Conservation (phyloP, 805 yeast species). For the Aciculoconidium aculeatum region DNA sequence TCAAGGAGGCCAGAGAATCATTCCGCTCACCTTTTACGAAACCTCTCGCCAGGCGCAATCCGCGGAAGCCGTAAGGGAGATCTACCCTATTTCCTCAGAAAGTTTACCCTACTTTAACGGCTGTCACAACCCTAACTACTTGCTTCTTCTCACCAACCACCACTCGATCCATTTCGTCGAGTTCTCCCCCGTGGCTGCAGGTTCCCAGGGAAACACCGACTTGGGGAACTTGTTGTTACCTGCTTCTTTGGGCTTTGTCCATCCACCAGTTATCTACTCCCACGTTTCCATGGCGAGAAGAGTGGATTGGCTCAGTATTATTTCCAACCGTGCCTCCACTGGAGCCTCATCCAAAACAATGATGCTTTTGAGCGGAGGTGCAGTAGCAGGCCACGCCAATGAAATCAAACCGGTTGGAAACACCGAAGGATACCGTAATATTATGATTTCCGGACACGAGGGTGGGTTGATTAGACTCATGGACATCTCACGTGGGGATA, state of each 20-base stretch:
- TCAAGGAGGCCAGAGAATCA: conserved; percentile 35
- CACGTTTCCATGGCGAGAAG: conserved; percentile 48
- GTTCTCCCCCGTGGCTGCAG: conserved; percentile 35
- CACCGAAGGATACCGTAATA: conserved; percentile 37
- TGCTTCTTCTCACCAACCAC: conserved; percentile 52
- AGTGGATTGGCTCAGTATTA: conserved; percentile 75
- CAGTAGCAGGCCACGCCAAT: conserved; percentile 42
- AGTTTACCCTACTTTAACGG: conserved; percentile 75
- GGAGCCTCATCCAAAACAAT: conserved; percentile 38
- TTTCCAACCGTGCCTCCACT: conserved; percentile 29
- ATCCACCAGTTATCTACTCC: conserved; percentile 61
- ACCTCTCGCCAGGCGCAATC: conserved; percentile 10
- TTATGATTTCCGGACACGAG: conserved; percentile 79
- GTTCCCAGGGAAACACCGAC: conserved; percentile 15
- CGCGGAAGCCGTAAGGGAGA: conserved; percentile 20
- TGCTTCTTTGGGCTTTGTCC: conserved; percentile 70
- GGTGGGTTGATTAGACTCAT: conserved; percentile 79
- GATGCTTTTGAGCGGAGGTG: conserved; percentile 72
- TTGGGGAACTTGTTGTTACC: conserved; percentile 54
- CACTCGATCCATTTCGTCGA: conserved; percentile 62
- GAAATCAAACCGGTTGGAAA: conserved; percentile 26
- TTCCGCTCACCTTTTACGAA: conserved; percentile 21
- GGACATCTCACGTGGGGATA: conserved; percentile 77
- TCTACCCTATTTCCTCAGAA: conserved; percentile 28
- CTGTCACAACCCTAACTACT: conserved; percentile 64